Evolutionary conservation across 495 filamentous ascomycete genomes (phyloP).

Genomic region (Letharia columbiana): DNA sequence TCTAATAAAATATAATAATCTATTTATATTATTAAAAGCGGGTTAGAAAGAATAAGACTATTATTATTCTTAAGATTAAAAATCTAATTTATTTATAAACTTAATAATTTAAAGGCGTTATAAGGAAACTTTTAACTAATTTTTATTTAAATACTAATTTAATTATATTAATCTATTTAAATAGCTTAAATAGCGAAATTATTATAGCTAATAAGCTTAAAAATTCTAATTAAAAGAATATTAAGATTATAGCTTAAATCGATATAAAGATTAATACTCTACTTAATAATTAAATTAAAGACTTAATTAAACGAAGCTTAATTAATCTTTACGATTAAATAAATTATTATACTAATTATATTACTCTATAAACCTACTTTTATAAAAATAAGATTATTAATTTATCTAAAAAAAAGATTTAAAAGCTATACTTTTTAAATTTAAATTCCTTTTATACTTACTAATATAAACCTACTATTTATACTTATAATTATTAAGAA

Average conservation of each 20-base stretch:
- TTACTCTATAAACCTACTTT: background rate
- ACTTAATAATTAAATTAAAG: background rate
- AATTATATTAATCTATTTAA: background rate
- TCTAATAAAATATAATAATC: too few species aligned
- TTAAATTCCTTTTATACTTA: background rate
- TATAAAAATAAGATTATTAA: background rate
- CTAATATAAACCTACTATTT: background rate
- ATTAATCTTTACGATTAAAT: background rate
- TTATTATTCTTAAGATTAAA: too few species aligned
- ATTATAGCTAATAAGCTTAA: background rate
- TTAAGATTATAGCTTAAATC: background rate
- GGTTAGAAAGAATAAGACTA: too few species aligned
- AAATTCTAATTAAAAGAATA: background rate
- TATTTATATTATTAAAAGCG: too few species aligned
- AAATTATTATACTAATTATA: background rate
- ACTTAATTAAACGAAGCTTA: background rate
- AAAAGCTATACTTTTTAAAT: background rate
- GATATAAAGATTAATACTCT: background rate
- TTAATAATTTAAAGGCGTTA: background rate
- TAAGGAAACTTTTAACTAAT: background rate
- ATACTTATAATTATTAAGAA: conserved; percentile 9
- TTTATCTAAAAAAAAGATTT: background rate
- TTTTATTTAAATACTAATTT: background rate
- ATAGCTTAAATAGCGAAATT: background rate
- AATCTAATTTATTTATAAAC: too few species aligned